phyloP scores from a whole-genome alignment of 192 early-diverging fungal species.

The Umbelopsis sp. region DNA sequence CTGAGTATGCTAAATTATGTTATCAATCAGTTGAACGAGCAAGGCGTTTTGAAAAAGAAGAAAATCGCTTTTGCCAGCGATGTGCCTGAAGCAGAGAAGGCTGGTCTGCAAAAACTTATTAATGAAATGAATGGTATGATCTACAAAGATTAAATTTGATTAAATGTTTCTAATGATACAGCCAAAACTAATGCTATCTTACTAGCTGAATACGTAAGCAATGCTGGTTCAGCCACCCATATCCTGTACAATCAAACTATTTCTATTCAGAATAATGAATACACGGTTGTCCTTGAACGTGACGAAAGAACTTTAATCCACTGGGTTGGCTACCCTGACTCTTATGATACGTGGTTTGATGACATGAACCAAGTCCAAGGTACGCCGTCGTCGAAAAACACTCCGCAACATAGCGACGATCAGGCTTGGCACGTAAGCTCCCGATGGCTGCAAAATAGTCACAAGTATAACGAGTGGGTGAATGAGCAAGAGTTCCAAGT shows the following conservation, averaged over 20 bases:
- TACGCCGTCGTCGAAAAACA: slow-evolving; percentile 48
- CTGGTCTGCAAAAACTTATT: not conserved
- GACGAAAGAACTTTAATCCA: slow-evolving; percentile 45
- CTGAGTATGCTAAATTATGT: slow-evolving; percentile 23
- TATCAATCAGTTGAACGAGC: slow-evolving; percentile 9
- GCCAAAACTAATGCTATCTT: not conserved
- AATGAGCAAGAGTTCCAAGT: slow-evolving; percentile 69
- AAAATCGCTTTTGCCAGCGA: slow-evolving; percentile 21
- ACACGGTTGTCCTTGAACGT: slow-evolving; percentile 1
- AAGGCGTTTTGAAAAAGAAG: slow-evolving; percentile 19
- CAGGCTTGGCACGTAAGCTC: slow-evolving; percentile 62
- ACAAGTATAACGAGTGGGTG: slow-evolving; percentile 75
- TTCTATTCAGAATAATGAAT: slow-evolving; percentile 16
- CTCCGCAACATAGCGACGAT: slow-evolving; percentile 51
- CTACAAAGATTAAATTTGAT: slow-evolving; percentile 3
- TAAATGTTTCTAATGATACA: not conserved
- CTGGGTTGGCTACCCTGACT: slow-evolving; percentile 76
- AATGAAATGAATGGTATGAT: slow-evolving; percentile 21
- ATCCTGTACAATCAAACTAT: slow-evolving; percentile 21
- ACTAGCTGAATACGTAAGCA: slow-evolving; percentile 16
- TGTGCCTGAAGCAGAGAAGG: slow-evolving; percentile 7
- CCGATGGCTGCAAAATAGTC: slow-evolving; percentile 75
- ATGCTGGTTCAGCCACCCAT: slow-evolving; percentile 19
- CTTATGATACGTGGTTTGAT: slow-evolving; percentile 53
- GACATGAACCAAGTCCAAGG: slow-evolving; percentile 59